Evolutionary conservation across 768 basidiomycete species (phyloP).

Genomic region (Ramaria sp.): DNA sequence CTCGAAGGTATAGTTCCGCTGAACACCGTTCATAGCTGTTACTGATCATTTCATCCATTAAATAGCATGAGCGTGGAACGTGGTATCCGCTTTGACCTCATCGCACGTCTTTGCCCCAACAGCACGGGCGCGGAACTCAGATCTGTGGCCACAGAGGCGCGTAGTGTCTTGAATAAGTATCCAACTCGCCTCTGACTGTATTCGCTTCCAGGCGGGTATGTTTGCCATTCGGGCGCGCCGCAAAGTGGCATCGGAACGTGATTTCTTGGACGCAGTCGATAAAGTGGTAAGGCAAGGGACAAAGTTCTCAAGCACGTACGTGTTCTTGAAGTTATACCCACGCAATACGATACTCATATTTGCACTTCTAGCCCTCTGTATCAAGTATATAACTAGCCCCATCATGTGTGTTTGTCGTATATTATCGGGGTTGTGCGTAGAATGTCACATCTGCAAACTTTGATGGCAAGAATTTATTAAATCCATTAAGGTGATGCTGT

Average conservation of each 20-base stretch:
- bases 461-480: too few relatives aligned
- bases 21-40: not conserved
- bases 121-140: conserved; percentile 98
- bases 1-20: conserved; percentile 55
- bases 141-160: conserved; percentile 90
- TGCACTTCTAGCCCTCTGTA: conserved; percentile 56
- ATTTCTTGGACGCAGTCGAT: conserved; percentile 96
- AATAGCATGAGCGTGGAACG: conserved; percentile 92
- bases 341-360: conserved; percentile 4
- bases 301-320: conserved; percentile 95
- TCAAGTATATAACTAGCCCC: conserved; percentile 82
- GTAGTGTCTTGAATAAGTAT: conserved; percentile 12
- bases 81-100: conserved; percentile 94
- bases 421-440: not conserved
- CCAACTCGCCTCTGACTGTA: not conserved
- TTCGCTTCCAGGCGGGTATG: conserved; percentile 76
- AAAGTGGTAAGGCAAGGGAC: conserved; percentile 97
- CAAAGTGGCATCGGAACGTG: conserved; percentile 94
- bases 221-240: conserved; percentile 94
- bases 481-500: too few relatives aligned
- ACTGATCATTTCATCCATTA: conserved; percentile 8
- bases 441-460: not conserved
- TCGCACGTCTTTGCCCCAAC: conserved; percentile 93
- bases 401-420: not conserved
- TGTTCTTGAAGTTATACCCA: conserved; percentile 14